Evolutionary conservation across 441 rosid species (phyloP), one percentile per base, ranked within the genome.

Genomic region (Syzygium malaccense): DNA sequence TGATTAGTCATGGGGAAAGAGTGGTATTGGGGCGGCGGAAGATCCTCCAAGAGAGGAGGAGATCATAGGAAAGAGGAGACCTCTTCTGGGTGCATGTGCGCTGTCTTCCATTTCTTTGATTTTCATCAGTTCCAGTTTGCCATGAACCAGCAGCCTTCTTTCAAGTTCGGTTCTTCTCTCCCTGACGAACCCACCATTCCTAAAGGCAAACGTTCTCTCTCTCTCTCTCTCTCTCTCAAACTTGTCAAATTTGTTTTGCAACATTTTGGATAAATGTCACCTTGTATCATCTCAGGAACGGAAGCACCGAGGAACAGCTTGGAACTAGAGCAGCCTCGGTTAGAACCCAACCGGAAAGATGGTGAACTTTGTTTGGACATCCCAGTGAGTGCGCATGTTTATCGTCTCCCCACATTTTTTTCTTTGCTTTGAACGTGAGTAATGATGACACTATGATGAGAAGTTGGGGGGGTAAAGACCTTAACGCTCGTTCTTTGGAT

Each of bases 281-380:
- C 55, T 48, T 58, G 86, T 75, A 48, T 64, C 88, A 85, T 87
- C 87, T 89, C 90, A 96, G 98, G 97, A 57, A 87, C 91, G 12
- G 99, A 94, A 88, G 99, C 97, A 79, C 97, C 99, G 15, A 94
- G 96, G 91, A 95, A 96, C 91, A 96, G 98, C 95, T 94, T 96
- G 92, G 99, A 96, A 86, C 90, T 95, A 49, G 89, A 85, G 51
- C 95, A 92, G 87, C 91, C 93, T 85, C 95, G 57, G 91, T 88
- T 64, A 78, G 94, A 86, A 89, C 92, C 86, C 56, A n/a, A 57
- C 57, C 30, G 37, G 32, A 93, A 88, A 33, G 84, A 91, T 86
- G 93, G 93, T 28, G 93, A 93, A 60, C 91, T 71, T 75, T 75
- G 51, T 86, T 89, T 94, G 37, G 90, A 91, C 86, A 88, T 96